Base-by-base conservation (phyloP, 2,329 filamentous ascomycete species). In the Aspergillus fischeri region DNA sequence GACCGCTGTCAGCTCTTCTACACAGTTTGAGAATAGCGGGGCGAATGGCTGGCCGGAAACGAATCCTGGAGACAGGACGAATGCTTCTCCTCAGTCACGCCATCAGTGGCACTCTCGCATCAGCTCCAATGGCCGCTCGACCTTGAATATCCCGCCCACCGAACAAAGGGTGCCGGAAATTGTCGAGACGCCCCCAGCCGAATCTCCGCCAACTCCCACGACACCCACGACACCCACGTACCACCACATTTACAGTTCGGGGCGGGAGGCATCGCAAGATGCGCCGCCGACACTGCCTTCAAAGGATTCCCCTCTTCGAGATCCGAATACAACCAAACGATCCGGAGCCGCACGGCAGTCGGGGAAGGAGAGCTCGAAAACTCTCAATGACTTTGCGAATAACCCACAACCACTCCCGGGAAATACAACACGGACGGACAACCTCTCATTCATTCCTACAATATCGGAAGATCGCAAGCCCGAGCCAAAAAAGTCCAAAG, bases 381-480 rank as follows among this genome's bases (percentile, higher is more conserved):
- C 80, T 1, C 77, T 88, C 21, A 86, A 86, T 62, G 88, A 92
- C 29, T 82, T 89, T 62, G 80, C 83, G 9, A 83, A 83, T 29
- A 81, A 83, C 58, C 84, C 88, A 3, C 85, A 90, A n/a, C 80
- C 85, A 28, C 75, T 93, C 2, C 86, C 89, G 24, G 88, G 88
- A 11, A 86, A 86, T 55, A 84, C 80, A 56, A 87, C 83, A 7
- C 84, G 89, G 49, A 93, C 90, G 1, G 91, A 94, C 72, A 86
- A 82, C 51, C 78, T 95, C 14, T 91, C 90, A 0, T 88, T 92
- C 63, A 92, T 94, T 52, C 90, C 92, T 0, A 93, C 88, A 0
- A 78, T 89, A 65, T 66, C 78, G 1, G 89, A 92, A 57, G 90
- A 94, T 54, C 89, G 86, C 72, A 91, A 89, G 66, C 67, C 78